Evolutionary conservation across 2,329 filamentous ascomycete species (phyloP), one percentile per base, ranked within the genome.

Genomic region (Daldinia sp.): DNA sequence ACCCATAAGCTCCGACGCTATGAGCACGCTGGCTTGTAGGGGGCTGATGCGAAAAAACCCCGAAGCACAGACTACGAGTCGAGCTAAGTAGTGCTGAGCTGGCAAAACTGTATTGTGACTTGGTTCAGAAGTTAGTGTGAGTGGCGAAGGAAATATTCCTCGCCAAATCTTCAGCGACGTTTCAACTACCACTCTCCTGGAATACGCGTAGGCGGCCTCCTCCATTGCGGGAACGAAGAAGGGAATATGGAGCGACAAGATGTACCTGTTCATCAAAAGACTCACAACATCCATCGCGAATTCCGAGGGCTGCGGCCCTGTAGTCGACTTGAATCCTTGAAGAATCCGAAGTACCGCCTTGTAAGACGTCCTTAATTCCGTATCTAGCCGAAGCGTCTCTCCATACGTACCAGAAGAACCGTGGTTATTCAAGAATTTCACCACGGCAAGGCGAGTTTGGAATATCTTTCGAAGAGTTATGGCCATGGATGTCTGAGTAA

Each of bases 231-330:
- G 69, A 0, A 70, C 71, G 50, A 82, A 80, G 70, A 79, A 86
- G 0, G 82, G 82, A 2, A 81, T 75, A 67, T 90, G 86, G 0
- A 90, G 78, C 0, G 81, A 77, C 3, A 83, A 76, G 4, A 87
- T 70, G 66, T 84, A 86, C 5, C 84, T 82, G 32, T 82, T 79
- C 66, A 86, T 78, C 17, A 84, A 71, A 37, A 85, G 77, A 23
- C 85, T 80, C 9, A 84, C 71, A 1, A 82, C 67, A 3, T 78
- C 77, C 3, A 80, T 67, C n/a, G 79, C 77, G 50, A 82, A 82
- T 0, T 68, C 63, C 0, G 77, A 72, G 0, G 72, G 72, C 0
- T 67, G 57, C 1, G 5, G 11, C 7, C 64, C 67, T 2, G 53
- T 35, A 7, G 15, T 43, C 0, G 66, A 41, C 32, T 27, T 68